A percentile compares a stretch with the other conserved stretches of the same genome.
phyloP scores from a whole-genome alignment of 2,329 filamentous ascomycete genomes.

The Aspergillus thermomutatus region DNA sequence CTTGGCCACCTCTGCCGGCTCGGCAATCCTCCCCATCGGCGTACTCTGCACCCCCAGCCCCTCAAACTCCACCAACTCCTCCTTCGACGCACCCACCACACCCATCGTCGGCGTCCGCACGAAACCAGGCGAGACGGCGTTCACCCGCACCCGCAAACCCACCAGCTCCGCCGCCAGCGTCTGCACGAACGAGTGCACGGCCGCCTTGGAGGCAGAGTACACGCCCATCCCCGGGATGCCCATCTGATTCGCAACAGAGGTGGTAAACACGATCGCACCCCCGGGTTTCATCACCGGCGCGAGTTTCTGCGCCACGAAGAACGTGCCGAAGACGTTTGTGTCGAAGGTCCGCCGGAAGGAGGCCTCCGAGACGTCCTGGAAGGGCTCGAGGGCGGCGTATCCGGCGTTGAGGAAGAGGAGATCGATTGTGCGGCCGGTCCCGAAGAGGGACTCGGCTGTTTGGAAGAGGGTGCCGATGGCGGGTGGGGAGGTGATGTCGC shows the following conservation, averaged over 20 bases:
- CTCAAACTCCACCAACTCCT: constrained; percentile 7
- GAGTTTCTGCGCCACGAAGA: constrained; percentile 8
- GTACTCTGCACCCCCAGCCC: constrained; percentile 4
- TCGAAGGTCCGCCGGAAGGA: constrained; percentile 6
- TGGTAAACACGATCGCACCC: constrained; percentile 11
- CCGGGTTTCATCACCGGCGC: constrained; percentile 3
- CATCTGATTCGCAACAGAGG: constrained; percentile 4
- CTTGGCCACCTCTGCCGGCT: constrained; percentile 4
- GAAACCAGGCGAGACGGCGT: constrained; percentile 9
- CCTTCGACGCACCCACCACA: constrained; percentile 1
- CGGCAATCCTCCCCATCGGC: constrained; percentile 4
- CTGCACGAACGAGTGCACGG: constrained; percentile 7
- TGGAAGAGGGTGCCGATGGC: constrained; percentile 1
- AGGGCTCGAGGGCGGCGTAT: constrained; percentile 8
- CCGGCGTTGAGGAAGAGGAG: constrained; percentile 11
- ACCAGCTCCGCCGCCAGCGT: constrained; percentile 8
- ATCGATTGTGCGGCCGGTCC: neutral
- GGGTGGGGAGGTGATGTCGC: constrained; percentile 5
- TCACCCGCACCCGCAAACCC: constrained; percentile 3
- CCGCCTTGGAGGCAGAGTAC: constrained; percentile 8
- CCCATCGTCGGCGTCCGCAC: constrained; percentile 12
- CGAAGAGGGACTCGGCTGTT: constrained; percentile 2
- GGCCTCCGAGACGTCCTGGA: constrained; percentile 1
- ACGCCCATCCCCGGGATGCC: constrained; percentile 6
- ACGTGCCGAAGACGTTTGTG: constrained; percentile 11